Conservation (phyloP, 2,329 filamentous ascomycete species). For the Thelonectria olida region DNA sequence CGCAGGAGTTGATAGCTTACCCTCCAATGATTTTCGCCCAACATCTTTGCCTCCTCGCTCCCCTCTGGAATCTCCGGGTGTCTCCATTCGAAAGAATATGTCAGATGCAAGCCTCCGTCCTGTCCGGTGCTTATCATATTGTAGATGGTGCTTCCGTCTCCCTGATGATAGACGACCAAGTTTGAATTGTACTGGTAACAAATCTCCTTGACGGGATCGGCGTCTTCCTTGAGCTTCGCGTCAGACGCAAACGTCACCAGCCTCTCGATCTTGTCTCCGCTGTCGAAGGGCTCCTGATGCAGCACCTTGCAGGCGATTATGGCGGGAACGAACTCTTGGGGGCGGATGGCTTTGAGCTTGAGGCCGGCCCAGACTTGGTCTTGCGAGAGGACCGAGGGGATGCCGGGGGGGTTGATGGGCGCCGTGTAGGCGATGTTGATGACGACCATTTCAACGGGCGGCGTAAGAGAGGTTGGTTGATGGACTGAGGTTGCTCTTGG, state of each 20-base stretch:
- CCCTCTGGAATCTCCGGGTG: constrained; percentile 41
- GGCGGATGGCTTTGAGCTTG: constrained; percentile 46
- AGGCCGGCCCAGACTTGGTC: constrained; percentile 49
- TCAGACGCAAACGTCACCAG: constrained; percentile 40
- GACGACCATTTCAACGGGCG: constrained; percentile 48
- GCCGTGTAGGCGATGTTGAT: constrained; percentile 46
- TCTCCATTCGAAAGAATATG: constrained; percentile 48
- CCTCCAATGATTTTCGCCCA: constrained; percentile 35
- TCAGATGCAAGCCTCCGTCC: constrained; percentile 45
- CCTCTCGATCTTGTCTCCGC: constrained; percentile 37
- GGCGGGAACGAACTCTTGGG: constrained; percentile 50
- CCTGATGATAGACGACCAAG: constrained; percentile 46
- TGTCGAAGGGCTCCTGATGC: constrained; percentile 32
- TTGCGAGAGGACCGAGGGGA: constrained; percentile 40
- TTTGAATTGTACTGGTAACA: constrained; percentile 45
- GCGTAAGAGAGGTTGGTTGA: too few species aligned
- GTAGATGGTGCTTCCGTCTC: constrained; percentile 47
- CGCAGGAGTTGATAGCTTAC: constrained; percentile 13
- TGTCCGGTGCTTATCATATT: constrained; percentile 45
- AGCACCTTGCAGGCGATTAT: constrained; percentile 45
- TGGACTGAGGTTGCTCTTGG: background rate
- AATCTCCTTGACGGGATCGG: constrained; percentile 37
- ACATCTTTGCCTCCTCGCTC: constrained; percentile 36
- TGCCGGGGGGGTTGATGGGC: constrained; percentile 47
- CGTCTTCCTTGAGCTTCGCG: constrained; percentile 15